Conservation (phyloP, 164 flowering plant genomes). For the Tetracentron sinense region DNA sequence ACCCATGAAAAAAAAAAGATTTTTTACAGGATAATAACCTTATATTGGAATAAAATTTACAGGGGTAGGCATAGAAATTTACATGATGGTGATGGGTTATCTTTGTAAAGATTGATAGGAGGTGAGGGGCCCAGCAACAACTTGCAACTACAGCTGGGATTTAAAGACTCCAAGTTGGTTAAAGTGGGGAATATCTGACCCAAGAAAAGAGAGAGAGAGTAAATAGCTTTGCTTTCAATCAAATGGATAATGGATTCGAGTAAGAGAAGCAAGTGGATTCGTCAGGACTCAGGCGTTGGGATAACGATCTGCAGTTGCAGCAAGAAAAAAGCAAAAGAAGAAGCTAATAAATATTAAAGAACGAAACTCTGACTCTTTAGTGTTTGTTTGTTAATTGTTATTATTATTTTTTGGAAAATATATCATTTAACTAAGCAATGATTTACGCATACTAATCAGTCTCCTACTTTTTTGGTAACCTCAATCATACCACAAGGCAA, state of each 20-base stretch:
- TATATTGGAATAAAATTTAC: neutral
- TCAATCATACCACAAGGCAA: no score
- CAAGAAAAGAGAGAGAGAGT: neutral
- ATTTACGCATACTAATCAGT: no score
- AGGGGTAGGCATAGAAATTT: conserved; percentile 13
- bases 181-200: conserved; percentile 10
- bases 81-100: conserved; percentile 19
- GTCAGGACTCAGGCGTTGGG: conserved; percentile 7
- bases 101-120: conserved; percentile 4
- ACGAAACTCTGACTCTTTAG: no score
- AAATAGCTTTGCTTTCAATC: neutral
- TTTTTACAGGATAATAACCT: conserved; percentile 1
- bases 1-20: neutral
- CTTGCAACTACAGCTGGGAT: conserved; percentile 17
- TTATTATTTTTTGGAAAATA: no score
- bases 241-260: conserved; percentile 2
- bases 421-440: no score
- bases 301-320: conserved; percentile 15
- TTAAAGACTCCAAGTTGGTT: conserved; percentile 10
- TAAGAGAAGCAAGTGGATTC: conserved; percentile 1
- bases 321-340: neutral
- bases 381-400: no score
- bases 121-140: conserved; percentile 3
- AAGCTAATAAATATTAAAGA: no score
- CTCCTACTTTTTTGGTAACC: no score